phyloP scores from a whole-genome alignment of 2,329 filamentous ascomycete genomes.

The Scleromitrula shiraiana region DNA sequence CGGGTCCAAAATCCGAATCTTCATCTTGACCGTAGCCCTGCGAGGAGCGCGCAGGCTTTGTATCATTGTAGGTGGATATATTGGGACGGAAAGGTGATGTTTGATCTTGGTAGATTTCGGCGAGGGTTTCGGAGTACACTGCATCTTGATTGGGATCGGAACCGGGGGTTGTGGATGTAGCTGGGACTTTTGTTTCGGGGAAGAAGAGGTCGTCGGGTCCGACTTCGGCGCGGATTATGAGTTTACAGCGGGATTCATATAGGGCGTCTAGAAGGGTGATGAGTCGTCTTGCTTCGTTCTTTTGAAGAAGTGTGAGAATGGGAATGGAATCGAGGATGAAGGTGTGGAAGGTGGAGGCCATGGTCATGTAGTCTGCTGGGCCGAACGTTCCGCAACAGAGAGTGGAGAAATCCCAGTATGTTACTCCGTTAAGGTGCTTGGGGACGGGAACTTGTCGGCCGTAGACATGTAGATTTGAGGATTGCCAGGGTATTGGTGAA shows the following conservation, averaged over 20 bases:
- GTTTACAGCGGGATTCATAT: constrained; percentile 74
- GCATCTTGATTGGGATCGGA: constrained; percentile 41
- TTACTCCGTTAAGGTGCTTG: constrained; percentile 46
- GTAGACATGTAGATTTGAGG: constrained; percentile 46
- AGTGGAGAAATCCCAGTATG: constrained; percentile 59
- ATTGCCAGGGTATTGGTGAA: constrained; percentile 38
- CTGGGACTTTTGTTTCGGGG: constrained; percentile 40
- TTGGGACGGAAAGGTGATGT: constrained; percentile 74
- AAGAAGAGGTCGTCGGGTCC: constrained; percentile 73
- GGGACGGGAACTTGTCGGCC: constrained; percentile 55
- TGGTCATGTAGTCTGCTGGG: constrained; percentile 74
- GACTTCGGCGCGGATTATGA: constrained; percentile 58
- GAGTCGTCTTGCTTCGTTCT: constrained; percentile 73
- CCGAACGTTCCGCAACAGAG: constrained; percentile 60
- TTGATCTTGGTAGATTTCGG: constrained; percentile 72
- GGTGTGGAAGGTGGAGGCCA: constrained; percentile 73
- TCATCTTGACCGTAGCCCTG: constrained; percentile 48
- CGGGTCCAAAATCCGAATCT: constrained; percentile 44
- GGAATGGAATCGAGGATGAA: constrained; percentile 67
- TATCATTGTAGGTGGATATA: constrained; percentile 53
- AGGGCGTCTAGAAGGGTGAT: constrained; percentile 75
- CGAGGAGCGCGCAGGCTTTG: constrained; percentile 30
- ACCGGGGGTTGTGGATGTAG: constrained; percentile 17
- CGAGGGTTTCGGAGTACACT: constrained; percentile 56
- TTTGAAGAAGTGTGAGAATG: constrained; percentile 56